Evolutionary conservation across 495 filamentous ascomycete genomes (phyloP), one percentile per base, ranked within the genome.

Genomic region (Apodospora peruviana): DNA sequence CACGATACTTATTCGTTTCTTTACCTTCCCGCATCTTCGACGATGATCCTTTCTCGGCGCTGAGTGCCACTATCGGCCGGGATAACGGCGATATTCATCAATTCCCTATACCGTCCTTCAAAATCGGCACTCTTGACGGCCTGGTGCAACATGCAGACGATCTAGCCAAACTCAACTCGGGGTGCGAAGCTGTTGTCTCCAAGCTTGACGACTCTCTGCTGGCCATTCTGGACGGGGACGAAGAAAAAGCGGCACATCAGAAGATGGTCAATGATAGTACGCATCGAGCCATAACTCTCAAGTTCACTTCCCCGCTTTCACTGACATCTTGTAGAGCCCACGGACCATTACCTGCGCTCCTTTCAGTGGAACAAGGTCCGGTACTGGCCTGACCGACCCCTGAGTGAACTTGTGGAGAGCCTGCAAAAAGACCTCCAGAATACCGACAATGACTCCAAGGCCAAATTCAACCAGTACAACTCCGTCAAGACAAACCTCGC

Each of bases 111-210:
- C 93, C 93, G 2, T 84, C 87, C 35, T 95, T 98, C 77, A 98
- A 97, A 72, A 95, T 98, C 67, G 93, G 93, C 43, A 95, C 93
- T 1, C 77, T 98, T 41, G 93, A 98, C 68, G 88, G 87, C 36
- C 73, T 98, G n/a, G 90, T 98, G 21, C 88, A 94, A 70, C 91
- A 98, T 63, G 93, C 93, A 32, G 93, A 98, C 63, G 91, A 96
- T 60, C 74, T 98, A 36, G 79, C 85, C 27, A 98, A 97, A 80
- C 81, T 98, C 23, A 85, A 89, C 50, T 58, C 71, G 11, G 77
- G 78, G 24, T 95, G 90, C 57, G 85, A 91, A 69, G 81, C 74
- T 38, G 88, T 95, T 9, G 90, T 95, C 35, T 76, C 73, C 40
- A 96, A 96, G 69, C 87, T 97, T 34, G 83, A 82, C 49, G 93